Evolutionary conservation across 495 filamentous ascomycete species (phyloP), one percentile per base, ranked within the genome.

Genomic region (Penicillium waksmanii): DNA sequence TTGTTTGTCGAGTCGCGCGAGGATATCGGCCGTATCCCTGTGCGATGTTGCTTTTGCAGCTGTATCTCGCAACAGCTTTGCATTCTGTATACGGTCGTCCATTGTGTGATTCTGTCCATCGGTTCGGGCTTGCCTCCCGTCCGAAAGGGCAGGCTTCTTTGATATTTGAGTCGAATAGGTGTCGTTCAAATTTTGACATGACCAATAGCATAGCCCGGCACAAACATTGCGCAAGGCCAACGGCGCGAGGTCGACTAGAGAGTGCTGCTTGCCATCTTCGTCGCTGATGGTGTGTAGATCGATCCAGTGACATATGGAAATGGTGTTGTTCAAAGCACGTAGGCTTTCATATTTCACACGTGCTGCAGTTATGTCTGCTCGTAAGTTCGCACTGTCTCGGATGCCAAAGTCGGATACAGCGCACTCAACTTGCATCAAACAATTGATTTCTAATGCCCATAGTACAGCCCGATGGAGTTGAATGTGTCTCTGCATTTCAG

Each of bases 291-390:
- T 23, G 11, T 57, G 47, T 19, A 11, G 23, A 5, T 57, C 33
- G 13, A 52, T 27, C 56, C 56, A 58, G 13, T 25, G 56, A 34
- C 48, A 58, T 35, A 58, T 53, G 21, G 12, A 38, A 15, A 58
- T 5, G 36, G 42, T 58, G 38, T 58, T 49, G 15, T 47, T 52
- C 40, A 58, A 35, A 35, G 56, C 56, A 35, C 49, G 49, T 3
- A 58, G 75, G 40, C 75, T 64, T 36, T 74, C 78, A 52, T 79
- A 78, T 64, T 78, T 78, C 72, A 81, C 57, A n/a, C 50, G 62
- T 12, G 12, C 2, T 21, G 49, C 12, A 10, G 23, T 35, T 15
- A 56, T 47, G 13, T 60, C 52, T 40, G 46, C 57, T 15, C 11
- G 13, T 9, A 64, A 23, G 5, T 13, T 7, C 7, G 3, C 12